Conservation (phyloP, 768 basidiomycete species). For the Suillus bovinus region DNA sequence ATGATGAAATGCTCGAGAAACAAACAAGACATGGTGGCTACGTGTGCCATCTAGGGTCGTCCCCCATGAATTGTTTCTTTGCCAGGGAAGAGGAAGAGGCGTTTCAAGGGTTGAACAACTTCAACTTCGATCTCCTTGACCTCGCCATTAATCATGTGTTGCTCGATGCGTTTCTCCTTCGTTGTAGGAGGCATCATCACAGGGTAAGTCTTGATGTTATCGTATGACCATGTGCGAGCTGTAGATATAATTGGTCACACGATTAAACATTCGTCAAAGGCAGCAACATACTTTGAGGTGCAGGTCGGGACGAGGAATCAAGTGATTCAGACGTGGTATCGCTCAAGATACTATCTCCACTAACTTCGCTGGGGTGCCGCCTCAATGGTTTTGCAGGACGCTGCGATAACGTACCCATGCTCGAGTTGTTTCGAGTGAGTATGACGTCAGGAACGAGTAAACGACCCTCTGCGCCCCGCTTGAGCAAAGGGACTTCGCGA, state of each 20-base stretch:
- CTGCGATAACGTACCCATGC: slow-evolving; percentile 30
- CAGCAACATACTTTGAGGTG: slow-evolving; percentile 51
- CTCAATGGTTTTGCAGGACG: slow-evolving; percentile 40
- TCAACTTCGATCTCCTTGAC: slow-evolving; percentile 52
- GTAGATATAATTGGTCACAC: slow-evolving; percentile 10
- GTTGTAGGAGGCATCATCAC: slow-evolving; percentile 49
- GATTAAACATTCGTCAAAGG: not conserved
- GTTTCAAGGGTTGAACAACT: slow-evolving; percentile 55
- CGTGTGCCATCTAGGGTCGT: slow-evolving; percentile 26
- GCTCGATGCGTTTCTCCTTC: slow-evolving; percentile 53
- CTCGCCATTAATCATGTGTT: slow-evolving; percentile 48
- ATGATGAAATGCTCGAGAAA: slow-evolving; percentile 24
- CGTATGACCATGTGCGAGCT: slow-evolving; percentile 80
- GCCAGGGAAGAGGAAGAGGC: slow-evolving; percentile 69
- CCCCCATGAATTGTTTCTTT: slow-evolving; percentile 35
- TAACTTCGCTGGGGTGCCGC: slow-evolving; percentile 41
- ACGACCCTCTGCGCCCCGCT: slow-evolving; percentile 62
- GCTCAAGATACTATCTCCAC: slow-evolving; percentile 35
- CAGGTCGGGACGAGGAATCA: slow-evolving; percentile 37
- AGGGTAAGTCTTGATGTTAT: slow-evolving; percentile 69
- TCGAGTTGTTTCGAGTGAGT: slow-evolving; percentile 34
- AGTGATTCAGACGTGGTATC: slow-evolving; percentile 25
- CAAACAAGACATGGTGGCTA: slow-evolving; percentile 5
- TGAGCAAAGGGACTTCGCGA: slow-evolving; percentile 56
- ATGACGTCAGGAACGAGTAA: slow-evolving; percentile 54